Percentiles rank a stretch among this genome's conserved stretches.
These are phyloP conservation scores for Russula sp. DNA, from an alignment of 768 basidiomycete species.

Conservation along the genomic window DNA sequence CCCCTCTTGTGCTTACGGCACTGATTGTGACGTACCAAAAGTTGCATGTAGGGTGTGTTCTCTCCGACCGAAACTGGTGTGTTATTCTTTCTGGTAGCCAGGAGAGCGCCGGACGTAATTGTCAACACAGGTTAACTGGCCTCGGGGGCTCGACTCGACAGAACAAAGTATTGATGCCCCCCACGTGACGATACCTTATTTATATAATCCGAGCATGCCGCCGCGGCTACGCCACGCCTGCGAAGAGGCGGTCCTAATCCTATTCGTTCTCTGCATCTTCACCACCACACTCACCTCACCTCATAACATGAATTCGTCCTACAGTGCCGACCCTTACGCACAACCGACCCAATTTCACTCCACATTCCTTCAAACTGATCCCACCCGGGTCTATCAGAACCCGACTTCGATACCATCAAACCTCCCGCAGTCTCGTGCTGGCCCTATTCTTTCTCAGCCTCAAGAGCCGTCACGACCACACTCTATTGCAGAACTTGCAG, in stretches of 20 bases:
- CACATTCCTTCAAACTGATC: conserved; percentile 3
- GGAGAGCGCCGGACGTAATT: conserved; percentile 12
- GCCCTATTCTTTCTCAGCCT: background rate
- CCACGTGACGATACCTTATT: conserved; percentile 19
- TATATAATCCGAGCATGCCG: background rate
- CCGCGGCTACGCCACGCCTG: background rate
- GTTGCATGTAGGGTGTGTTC: background rate
- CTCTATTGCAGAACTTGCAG: conserved; percentile 61
- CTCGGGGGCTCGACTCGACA: too few species aligned
- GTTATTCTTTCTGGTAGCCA: background rate
- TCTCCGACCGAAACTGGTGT: conserved; percentile 1
- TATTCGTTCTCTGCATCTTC: background rate
- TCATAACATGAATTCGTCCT: conserved; percentile 11
- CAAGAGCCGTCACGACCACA: conserved; percentile 30
- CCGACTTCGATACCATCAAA: conserved; percentile 8
- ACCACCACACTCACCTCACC: conserved; percentile 2
- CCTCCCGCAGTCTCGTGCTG: conserved; percentile 9
- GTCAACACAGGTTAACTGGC: background rate
- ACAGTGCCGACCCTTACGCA: background rate
- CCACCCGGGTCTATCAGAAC: conserved; percentile 11
- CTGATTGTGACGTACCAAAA: conserved; percentile 10
- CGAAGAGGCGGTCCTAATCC: background rate
- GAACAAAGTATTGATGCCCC: too few species aligned
- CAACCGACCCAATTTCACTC: conserved; percentile 12
- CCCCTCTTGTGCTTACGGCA: background rate